Evolutionary conservation across 1,284 basidiomycete genomes (phyloP), one percentile per base, ranked within the genome.

Genomic region (Blastosporella zonata): DNA sequence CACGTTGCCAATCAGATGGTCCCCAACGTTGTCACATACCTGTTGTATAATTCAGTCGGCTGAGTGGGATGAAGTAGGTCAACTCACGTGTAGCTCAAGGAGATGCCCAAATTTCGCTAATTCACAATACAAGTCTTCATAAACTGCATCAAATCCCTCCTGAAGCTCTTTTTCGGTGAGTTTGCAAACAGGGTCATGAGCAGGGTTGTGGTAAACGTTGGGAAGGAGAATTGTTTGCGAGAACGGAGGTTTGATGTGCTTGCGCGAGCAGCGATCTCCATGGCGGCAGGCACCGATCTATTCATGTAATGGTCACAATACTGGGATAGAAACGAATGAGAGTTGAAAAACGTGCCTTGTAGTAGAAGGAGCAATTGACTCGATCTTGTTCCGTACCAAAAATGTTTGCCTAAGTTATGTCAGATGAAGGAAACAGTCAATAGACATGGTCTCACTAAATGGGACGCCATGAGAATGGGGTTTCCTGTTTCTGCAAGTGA

Each of bases 161-260:
- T 97, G 93, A 5, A 98, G 74, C 65, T 98, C 92, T 66, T 89
- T 81, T 61, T 88, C 83, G 15, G 83, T 81, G 61, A 97, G 73
- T 70, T 90, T 84, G 81, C 91, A 85, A 61, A 93, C 81, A 33
- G 93, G 90, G 63, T 93, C 89, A 60, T 96, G 90, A 1, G 90
- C 89, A 1, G 97, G 97, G 69, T 99, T 99, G 68, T 98, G 94
- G 69, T 98, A 99, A 43, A 99, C 94, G 63, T 99, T 99, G n/a
- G 94, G 93, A 15, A 99, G 80, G 18, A 99, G 79, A 35, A 99
- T 94, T 2, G 97, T 99, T 63, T 97, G 95, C 1, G 94, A 97
- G 70, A 96, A 98, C 2, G 93, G 89, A 1, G 97, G 97, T 62
- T 90, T 87, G 67, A 97, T 98, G 71, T 99, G 97, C 68, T 99